Evolutionary conservation across 768 basidiomycete species (phyloP), one percentile per base, ranked within the genome.

Genomic region (Coprinopsis strossmayeri): DNA sequence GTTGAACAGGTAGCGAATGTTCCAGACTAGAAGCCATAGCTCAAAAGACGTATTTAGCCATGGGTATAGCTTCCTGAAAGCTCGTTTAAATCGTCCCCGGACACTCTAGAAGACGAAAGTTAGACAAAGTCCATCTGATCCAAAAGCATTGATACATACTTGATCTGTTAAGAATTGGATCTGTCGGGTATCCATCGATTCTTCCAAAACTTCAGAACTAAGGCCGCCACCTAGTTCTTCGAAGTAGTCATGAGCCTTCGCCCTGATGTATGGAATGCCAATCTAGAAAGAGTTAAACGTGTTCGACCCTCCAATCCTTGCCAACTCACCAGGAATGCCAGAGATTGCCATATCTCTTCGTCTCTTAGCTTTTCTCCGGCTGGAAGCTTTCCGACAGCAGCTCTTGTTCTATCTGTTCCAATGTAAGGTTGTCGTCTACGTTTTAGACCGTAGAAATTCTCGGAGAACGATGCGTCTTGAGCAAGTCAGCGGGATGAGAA

Each of bases 391-490:
- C 79, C 82, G 9, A 86, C 81, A 34, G 87, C 88, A 23, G 77
- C 77, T 35, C 70, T 67, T 1, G 83, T 77, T 48, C 87, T 75
- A 34, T 85, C 79, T 1, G 79, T 81, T 53, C 84, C 77, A 54
- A 90, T 80, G 57, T 78, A 77, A 2, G 88, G 85, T 49, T 76
- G 72, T 30, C 87, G 69, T 50, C 91, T 73, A 35, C 93, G 70
- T 61, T 92, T 92, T 40, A 99, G 67, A 0, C 91, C 91, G 65
- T 98, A 98, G 62, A 99, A 98, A 58, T 95, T 88, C 65, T 98
- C 95, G 3, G 95, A 76, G 59, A 98, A 94, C 1, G 91, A 92
- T 18, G 94, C 90, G 65, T 85, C 95, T 96, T 57, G 1, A 26
- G 9, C 25, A 44, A 38, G 23, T 32, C 15, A 49, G 46, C 41